phyloP scores from a whole-genome alignment of 768 basidiomycete genomes.

The Rhizopogon roseolus region DNA sequence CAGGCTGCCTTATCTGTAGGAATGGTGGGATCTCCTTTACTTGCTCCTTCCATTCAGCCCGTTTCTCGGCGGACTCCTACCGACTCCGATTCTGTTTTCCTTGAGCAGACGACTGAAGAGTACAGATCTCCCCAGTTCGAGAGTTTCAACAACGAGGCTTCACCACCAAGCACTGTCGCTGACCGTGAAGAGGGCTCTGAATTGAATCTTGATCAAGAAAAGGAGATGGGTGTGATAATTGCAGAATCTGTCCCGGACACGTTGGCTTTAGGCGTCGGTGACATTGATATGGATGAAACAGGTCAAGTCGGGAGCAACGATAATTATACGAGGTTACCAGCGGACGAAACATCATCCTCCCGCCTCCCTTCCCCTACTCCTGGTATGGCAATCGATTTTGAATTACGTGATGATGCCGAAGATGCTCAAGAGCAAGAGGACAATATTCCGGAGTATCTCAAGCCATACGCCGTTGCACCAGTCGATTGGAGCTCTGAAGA shows the following conservation, averaged over 20 bases:
- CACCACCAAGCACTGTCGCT: background rate
- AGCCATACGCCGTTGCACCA: slow-evolving; percentile 65
- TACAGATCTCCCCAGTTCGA: slow-evolving; percentile 1
- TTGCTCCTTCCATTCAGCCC: background rate
- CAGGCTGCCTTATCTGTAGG: background rate
- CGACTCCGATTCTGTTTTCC: background rate
- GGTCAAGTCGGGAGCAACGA: background rate
- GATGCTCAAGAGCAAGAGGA: slow-evolving; percentile 30
- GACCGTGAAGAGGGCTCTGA: background rate
- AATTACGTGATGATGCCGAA: slow-evolving; percentile 27
- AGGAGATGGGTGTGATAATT: background rate
- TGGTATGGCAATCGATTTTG: background rate
- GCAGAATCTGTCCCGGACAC: background rate
- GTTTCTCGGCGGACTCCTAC: background rate
- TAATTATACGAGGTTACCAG: background rate
- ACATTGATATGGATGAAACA: background rate
- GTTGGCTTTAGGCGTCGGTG: background rate
- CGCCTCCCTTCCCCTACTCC: background rate
- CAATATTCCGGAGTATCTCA: slow-evolving; percentile 52
- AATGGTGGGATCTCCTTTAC: background rate
- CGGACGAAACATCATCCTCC: background rate
- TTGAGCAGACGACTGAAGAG: background rate
- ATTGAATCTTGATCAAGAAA: background rate
- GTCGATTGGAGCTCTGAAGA: slow-evolving; percentile 60
- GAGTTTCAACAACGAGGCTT: background rate